Conservation (phyloP, 2,329 filamentous ascomycete species). For the Elsinoe fawcettii region DNA sequence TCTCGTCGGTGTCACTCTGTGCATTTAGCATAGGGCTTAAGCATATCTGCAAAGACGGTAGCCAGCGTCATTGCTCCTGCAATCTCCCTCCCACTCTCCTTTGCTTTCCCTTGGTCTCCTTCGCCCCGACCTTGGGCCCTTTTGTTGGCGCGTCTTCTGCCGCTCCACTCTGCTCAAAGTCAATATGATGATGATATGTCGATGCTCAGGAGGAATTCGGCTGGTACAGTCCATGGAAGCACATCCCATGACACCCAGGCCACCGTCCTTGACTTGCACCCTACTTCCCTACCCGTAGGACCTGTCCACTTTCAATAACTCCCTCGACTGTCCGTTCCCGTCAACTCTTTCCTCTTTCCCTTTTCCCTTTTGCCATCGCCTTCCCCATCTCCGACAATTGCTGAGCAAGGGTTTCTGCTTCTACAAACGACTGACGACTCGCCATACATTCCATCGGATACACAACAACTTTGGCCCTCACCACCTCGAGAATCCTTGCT, state of each 20-base stretch:
- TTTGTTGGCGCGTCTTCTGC: background rate
- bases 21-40: background rate
- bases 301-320: too few relatives aligned
- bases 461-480: background rate
- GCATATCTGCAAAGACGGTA: slow-evolving; percentile 1
- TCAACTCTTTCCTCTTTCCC: background rate
- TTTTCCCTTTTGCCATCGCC: background rate
- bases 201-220: slow-evolving; percentile 1
- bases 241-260: background rate
- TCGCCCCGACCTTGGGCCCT: background rate
- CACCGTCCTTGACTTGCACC: background rate
- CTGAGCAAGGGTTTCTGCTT: background rate
- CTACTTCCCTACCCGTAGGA: too few relatives aligned
- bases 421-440: background rate
- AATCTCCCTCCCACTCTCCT: slow-evolving; percentile 7
- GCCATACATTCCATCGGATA: background rate
- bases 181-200: slow-evolving; percentile 6
- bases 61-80: slow-evolving; percentile 11
- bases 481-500: background rate
- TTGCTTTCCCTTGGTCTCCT: background rate
- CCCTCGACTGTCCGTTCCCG: background rate
- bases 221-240: background rate
- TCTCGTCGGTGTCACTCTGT: background rate
- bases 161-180: slow-evolving; percentile 1
- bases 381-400: background rate